Base-by-base conservation (phyloP, 2,329 filamentous ascomycete genomes). In the Chaetomiaceae sp. region DNA sequence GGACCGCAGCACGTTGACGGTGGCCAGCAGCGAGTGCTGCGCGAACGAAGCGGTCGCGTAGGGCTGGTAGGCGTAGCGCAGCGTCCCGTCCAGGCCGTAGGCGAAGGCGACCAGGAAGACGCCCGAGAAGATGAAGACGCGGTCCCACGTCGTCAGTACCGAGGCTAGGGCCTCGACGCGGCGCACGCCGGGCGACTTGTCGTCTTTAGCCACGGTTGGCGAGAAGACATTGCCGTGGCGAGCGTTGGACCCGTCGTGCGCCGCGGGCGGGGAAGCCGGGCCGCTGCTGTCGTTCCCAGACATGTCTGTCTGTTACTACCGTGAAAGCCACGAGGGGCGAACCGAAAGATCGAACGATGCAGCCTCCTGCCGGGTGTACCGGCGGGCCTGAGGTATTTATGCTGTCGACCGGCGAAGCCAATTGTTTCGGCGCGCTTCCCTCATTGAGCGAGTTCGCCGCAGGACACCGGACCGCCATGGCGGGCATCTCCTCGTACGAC, bases 51-150 rank as follows among this genome's bases (percentile, higher is more conserved):
- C 66, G 0, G 78, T 78, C 1, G 79, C 80, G 41, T 66, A 61
- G 6, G 78, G 69, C 68, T 79, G 76, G 60, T 76, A 79, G 6
- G 71, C 68, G 51, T 70, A 73, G 12, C 79, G 71, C 35, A 82
- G 67, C 1, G 68, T 75, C 19, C 75, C 75, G 52, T 83, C 79
- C 18, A 83, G 68, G 2, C 77, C 75, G 59, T 84, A 85, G 27
- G 73, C 76, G 60, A 83, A 85, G 10, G 79, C 75, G 43, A 84
- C 65, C 26, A 84, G 60, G 59, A 84, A 84, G 52, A 84, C 68
- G 19, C 78, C 70, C 9, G 75, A 57, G 62, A 84, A 83, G 59
- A 85, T 71, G 50, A 71, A 68, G 49, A 77, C 52, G 24, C 77
- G 76, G 58, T 83, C 77, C 12, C 55, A 48, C 4, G 63, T 51